Percentiles rank a stretch among this genome's conserved stretches.
These are phyloP conservation scores for Exobasidium rhododendri DNA, from an alignment of 1,284 basidiomycete species.

Conservation along the genomic window DNA sequence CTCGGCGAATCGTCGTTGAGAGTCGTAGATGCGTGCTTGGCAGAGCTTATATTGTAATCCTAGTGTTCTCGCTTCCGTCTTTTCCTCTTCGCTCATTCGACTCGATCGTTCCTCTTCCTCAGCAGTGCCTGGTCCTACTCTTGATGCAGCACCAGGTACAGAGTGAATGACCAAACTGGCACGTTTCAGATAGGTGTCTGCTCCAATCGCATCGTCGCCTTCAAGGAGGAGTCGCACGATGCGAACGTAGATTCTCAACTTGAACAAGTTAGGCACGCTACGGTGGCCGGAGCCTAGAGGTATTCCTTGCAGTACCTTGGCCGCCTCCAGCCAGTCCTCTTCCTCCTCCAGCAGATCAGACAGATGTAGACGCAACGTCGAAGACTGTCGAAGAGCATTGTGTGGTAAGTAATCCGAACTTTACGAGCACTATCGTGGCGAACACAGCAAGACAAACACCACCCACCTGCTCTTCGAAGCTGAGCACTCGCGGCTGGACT, in stretches of 20 bases:
- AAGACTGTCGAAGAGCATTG: constrained; percentile 62
- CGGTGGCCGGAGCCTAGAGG: constrained; percentile 85
- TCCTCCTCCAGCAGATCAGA: constrained; percentile 82
- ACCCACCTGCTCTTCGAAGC: constrained; percentile 90
- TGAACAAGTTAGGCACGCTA: constrained; percentile 74
- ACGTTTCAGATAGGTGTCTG: constrained; percentile 92
- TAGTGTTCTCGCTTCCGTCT: constrained; percentile 30
- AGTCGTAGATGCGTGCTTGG: constrained; percentile 84
- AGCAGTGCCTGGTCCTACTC: neutral
- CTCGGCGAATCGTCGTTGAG: constrained; percentile 83
- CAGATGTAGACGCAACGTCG: constrained; percentile 76
- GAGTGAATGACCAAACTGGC: constrained; percentile 80
- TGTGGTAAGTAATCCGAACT: constrained; percentile 5
- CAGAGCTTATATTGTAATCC: constrained; percentile 50
- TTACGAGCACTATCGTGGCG: neutral
- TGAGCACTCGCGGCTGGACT: constrained; percentile 72
- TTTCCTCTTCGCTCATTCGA: constrained; percentile 9
- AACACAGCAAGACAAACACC: no score
- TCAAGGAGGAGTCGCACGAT: constrained; percentile 92
- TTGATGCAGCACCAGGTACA: constrained; percentile 29
- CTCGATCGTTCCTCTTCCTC: constrained; percentile 1
- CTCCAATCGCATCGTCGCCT: constrained; percentile 87
- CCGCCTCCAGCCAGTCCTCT: constrained; percentile 89
- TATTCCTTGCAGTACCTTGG: constrained; percentile 82
- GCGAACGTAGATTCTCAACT: constrained; percentile 83